A percentile compares a stretch with the other conserved stretches of the same genome.
phyloP scores from a whole-genome alignment of 257 asterid genomes.

The Solanum chilense region DNA sequence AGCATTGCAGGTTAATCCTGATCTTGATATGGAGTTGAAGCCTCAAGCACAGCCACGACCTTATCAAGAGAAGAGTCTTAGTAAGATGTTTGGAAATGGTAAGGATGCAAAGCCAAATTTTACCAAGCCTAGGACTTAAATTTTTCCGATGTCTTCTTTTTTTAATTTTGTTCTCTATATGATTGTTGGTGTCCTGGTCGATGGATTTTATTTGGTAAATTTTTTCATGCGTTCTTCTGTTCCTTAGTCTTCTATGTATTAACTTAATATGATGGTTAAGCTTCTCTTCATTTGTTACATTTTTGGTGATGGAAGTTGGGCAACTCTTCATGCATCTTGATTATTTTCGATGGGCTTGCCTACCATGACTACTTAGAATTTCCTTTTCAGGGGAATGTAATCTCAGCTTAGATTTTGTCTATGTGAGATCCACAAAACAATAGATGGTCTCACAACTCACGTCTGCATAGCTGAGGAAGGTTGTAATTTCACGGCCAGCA shows the following conservation, averaged over 20 bases:
- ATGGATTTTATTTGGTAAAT: background rate
- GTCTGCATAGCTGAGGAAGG: background rate
- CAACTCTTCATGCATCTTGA: background rate
- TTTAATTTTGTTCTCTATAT: background rate
- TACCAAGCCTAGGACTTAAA: background rate
- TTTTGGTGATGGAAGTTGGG: background rate
- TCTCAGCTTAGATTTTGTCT: background rate
- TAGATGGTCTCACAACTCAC: background rate
- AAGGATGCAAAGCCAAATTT: conserved; percentile 7
- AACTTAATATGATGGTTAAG: background rate
- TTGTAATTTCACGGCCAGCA: background rate
- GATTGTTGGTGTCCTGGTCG: background rate
- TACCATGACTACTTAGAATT: background rate
- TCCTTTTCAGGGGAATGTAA: background rate
- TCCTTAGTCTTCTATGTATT: background rate
- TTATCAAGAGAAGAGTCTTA: conserved; percentile 95
- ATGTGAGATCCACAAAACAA: background rate
- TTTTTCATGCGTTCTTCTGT: background rate
- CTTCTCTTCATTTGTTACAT: background rate
- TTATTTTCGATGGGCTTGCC: background rate
- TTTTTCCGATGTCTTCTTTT: background rate
- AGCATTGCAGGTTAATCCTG: conserved; percentile 75
- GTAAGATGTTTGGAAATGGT: conserved; percentile 98
- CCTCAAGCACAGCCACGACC: conserved; percentile 99
- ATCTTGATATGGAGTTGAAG: conserved; percentile 93